These are phyloP conservation scores for Pichia ethanolica DNA, from an alignment of 805 yeast genomes.

Conservation along the genomic window DNA sequence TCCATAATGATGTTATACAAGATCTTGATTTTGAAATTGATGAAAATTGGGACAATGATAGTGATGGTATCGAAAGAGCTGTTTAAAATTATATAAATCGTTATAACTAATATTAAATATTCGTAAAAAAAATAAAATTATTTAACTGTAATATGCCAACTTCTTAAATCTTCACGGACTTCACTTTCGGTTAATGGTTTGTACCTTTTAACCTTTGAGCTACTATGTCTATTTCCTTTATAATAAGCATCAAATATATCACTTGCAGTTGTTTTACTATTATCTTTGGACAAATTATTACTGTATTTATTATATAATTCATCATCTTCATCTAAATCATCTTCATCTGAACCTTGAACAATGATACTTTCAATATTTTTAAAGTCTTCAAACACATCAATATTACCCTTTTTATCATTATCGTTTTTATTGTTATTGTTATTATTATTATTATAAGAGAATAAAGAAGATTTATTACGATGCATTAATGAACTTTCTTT, in stretches of 20 bases:
- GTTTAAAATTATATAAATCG: background rate
- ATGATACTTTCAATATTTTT: background rate
- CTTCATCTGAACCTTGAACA: background rate
- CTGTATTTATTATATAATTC: background rate
- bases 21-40: slow-evolving; percentile 20
- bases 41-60: slow-evolving; percentile 23
- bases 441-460: background rate
- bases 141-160: slow-evolving; percentile 29
- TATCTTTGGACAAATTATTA: background rate
- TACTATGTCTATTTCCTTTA: background rate
- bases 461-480: background rate
- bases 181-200: slow-evolving; percentile 26
- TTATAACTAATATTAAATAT: too few species aligned
- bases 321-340: background rate
- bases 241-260: slow-evolving; percentile 1
- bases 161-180: slow-evolving; percentile 30
- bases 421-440: background rate
- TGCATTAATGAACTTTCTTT: slow-evolving; percentile 4
- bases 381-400: slow-evolving; percentile 9
- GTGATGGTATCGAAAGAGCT: slow-evolving; percentile 26
- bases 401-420: background rate
- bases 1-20: background rate
- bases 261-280: background rate
- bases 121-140: background rate
- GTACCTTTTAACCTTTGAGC: slow-evolving; percentile 3